A percentile compares a stretch with the other conserved stretches of the same genome.
phyloP scores from a whole-genome alignment of 192 early-diverging fungal genomes.

The Dissophora globulifera region DNA sequence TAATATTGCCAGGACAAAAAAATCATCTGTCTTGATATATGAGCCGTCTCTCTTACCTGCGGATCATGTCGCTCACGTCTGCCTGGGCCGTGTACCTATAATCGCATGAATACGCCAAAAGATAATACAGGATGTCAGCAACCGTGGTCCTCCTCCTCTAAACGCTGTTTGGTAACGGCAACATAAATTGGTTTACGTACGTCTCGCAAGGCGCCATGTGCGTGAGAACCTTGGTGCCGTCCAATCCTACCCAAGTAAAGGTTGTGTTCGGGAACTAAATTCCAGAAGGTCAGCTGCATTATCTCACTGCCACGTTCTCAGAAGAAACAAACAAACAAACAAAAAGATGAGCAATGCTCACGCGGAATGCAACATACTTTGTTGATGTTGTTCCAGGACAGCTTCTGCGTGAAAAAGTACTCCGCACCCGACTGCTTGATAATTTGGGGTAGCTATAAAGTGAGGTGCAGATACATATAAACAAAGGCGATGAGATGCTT shows the following conservation, averaged over 20 bases:
- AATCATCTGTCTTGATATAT: background rate
- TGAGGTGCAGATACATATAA: no score
- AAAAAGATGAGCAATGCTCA: no score
- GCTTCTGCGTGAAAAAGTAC: slow-evolving; percentile 99
- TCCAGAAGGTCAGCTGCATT: no score
- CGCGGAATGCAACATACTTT: slow-evolving; percentile 58
- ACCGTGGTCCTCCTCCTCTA: no score
- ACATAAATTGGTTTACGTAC: slow-evolving; percentile 36
- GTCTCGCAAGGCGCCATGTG: slow-evolving; percentile 95
- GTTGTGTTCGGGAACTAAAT: slow-evolving; percentile 96
- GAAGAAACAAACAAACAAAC: no score
- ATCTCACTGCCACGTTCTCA: no score
- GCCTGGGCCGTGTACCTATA: slow-evolving; percentile 42
- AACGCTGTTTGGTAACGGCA: background rate
- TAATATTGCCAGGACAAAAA: no score
- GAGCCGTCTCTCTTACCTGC: slow-evolving; percentile 26
- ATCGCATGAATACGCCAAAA: no score
- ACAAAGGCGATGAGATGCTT: no score
- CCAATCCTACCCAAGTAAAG: slow-evolving; percentile 92
- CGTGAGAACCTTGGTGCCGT: slow-evolving; percentile 85
- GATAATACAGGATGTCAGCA: no score
- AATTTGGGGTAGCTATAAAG: slow-evolving; percentile 85
- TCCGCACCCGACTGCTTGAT: slow-evolving; percentile 76
- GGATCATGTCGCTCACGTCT: slow-evolving; percentile 43
- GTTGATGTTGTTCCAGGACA: slow-evolving; percentile 99